Conservation (phyloP, 2,329 filamentous ascomycete species). For the Fusarium floridanum region DNA sequence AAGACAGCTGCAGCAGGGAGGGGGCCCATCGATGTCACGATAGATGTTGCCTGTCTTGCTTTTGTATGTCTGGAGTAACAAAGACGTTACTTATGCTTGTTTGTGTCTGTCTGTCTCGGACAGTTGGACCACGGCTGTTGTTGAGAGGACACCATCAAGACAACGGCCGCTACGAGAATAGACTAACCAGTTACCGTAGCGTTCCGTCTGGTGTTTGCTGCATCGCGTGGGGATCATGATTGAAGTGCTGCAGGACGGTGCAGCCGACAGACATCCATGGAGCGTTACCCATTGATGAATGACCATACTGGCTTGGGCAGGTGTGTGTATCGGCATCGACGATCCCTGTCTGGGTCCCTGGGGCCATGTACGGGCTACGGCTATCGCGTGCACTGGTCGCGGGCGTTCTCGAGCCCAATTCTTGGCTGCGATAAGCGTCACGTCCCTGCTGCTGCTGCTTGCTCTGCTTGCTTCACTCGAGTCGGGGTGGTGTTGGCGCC, state of each 20-base stretch:
- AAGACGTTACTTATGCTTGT: slow-evolving; percentile 2
- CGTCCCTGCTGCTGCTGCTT: slow-evolving; percentile 13
- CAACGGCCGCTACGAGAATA: slow-evolving; percentile 12
- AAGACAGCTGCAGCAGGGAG: slow-evolving; percentile 21
- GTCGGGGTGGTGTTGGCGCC: not conserved
- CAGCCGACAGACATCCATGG: not conserved
- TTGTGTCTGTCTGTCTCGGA: not conserved
- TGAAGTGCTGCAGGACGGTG: not conserved
- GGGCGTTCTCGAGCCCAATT: slow-evolving; percentile 23
- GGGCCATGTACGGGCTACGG: slow-evolving; percentile 18
- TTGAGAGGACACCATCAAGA: not conserved
- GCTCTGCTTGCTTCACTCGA: not conserved
- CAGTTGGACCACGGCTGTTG: slow-evolving; percentile 6
- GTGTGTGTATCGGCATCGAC: slow-evolving; percentile 32
- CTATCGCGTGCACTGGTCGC: slow-evolving; percentile 38
- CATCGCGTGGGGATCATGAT: slow-evolving; percentile 14
- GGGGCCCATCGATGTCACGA: slow-evolving; percentile 11
- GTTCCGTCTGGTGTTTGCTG: slow-evolving; percentile 10
- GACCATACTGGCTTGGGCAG: slow-evolving; percentile 22
- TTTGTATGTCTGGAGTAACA: not conserved
- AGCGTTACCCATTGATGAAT: slow-evolving; percentile 20
- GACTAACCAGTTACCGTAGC: slow-evolving; percentile 26
- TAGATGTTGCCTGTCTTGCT: slow-evolving; percentile 2
- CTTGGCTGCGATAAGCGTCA: slow-evolving; percentile 45
- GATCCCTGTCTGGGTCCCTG: slow-evolving; percentile 21